These are phyloP conservation scores for Rhamnella rubrinervis DNA, from an alignment of 331 rosid species.

Conservation along the genomic window DNA sequence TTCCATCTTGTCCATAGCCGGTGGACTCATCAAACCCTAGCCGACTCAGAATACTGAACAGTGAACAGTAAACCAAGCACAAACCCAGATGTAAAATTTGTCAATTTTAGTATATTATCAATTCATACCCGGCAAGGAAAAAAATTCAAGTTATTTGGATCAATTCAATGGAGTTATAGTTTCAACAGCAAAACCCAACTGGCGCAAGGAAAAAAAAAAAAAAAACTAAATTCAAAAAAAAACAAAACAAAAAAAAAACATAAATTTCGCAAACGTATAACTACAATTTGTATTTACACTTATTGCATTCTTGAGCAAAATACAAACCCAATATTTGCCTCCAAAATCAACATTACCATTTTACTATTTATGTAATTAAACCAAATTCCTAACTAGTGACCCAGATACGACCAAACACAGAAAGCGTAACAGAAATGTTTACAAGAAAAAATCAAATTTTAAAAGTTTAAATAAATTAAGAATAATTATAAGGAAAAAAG, in stretches of 20 bases:
- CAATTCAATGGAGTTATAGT: neutral
- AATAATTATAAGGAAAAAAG: neutral
- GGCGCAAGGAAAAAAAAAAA: neutral
- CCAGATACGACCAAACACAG: neutral
- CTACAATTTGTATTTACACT: neutral
- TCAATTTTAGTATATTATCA: neutral
- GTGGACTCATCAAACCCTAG: conserved; percentile 48
- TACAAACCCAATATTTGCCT: neutral
- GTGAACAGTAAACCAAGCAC: neutral
- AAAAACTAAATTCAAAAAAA: neutral
- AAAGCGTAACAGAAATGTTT: neutral
- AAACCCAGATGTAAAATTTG: neutral
- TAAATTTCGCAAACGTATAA: neutral
- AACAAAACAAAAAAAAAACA: neutral
- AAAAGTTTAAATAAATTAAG: neutral
- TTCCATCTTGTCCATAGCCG: conserved; percentile 47
- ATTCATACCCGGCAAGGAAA: neutral
- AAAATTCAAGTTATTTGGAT: neutral
- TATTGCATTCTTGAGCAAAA: neutral
- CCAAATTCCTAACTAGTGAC: neutral
- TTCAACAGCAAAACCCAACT: neutral
- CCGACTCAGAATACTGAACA: conserved; percentile 5
- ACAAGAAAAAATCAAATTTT: neutral
- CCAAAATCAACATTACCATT: neutral
- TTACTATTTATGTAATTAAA: neutral